Percentiles rank a stretch among this genome's conserved stretches.
phyloP scores from a whole-genome alignment of 441 rosid species.

The Gossypium schwendimanii region DNA sequence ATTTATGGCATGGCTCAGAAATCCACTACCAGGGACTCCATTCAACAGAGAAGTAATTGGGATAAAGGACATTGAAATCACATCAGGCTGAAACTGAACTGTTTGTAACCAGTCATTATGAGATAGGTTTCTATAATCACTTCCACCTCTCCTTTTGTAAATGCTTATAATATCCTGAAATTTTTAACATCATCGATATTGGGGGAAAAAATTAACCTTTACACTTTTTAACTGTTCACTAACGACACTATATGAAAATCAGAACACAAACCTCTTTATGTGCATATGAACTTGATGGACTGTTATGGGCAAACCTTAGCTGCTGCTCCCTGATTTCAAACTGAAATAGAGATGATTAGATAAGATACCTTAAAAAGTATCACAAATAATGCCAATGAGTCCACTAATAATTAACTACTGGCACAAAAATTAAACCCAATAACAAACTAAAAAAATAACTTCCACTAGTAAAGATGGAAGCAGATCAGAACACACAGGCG shows the following conservation, averaged over 20 bases:
- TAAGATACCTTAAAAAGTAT: constrained; percentile 15
- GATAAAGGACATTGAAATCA: constrained; percentile 81
- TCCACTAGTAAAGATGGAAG: background rate
- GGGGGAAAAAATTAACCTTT: background rate
- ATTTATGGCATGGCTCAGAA: constrained; percentile 90
- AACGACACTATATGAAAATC: background rate
- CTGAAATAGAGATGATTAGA: constrained; percentile 42
- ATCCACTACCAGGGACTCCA: constrained; percentile 89
- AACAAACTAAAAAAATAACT: background rate
- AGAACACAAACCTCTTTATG: constrained; percentile 64
- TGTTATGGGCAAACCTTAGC: constrained; percentile 65
- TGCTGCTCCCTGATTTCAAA: constrained; percentile 73
- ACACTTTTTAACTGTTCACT: background rate
- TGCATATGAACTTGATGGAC: constrained; percentile 78
- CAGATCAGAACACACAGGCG: background rate
- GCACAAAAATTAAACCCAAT: background rate
- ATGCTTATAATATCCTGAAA: constrained; percentile 64
- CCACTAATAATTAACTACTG: background rate
- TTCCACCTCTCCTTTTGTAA: constrained; percentile 90
- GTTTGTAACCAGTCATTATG: constrained; percentile 86
- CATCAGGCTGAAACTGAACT: constrained; percentile 90
- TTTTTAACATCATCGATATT: background rate
- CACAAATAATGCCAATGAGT: background rate
- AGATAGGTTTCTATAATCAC: constrained; percentile 45
- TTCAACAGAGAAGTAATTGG: constrained; percentile 85